These are phyloP conservation scores for Scedosporium apiospermum DNA, from an alignment of 2,329 filamentous ascomycete genomes.

Conservation along the genomic window DNA sequence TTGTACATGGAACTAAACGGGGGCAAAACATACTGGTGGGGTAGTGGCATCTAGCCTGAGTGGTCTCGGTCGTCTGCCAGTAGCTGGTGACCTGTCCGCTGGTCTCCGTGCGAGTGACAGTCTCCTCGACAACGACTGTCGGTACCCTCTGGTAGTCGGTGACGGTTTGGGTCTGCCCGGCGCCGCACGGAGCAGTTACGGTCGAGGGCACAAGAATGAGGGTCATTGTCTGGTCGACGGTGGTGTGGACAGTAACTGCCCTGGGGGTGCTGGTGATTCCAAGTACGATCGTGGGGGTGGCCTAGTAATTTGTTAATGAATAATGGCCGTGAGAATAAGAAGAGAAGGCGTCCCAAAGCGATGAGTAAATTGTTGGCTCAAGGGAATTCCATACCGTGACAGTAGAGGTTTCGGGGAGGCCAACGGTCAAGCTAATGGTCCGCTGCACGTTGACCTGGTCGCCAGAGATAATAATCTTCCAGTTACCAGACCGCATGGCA, in stretches of 20 bases:
- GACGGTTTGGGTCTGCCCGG: conserved; percentile 22
- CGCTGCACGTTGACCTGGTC: conserved; percentile 25
- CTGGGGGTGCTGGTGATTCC: conserved; percentile 26
- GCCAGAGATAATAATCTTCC: conserved; percentile 27
- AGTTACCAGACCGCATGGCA: conserved; percentile 24
- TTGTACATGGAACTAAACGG: background rate
- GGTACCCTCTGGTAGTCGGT: conserved; percentile 22
- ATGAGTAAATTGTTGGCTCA: background rate
- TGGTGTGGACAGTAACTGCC: conserved; percentile 19
- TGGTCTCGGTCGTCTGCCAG: conserved; percentile 21
- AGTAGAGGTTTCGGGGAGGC: conserved; percentile 20
- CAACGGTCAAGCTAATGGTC: conserved; percentile 22
- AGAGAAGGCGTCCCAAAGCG: no score
- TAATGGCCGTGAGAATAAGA: background rate
- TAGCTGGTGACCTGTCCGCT: conserved; percentile 21
- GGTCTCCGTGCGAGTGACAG: conserved; percentile 21
- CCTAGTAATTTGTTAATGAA: conserved; percentile 13
- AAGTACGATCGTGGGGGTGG: conserved; percentile 25
- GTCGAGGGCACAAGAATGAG: conserved; percentile 22
- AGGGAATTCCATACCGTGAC: conserved; percentile 19
- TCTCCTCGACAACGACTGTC: conserved; percentile 20
- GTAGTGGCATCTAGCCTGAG: conserved; percentile 24
- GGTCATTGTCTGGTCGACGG: conserved; percentile 21
- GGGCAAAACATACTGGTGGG: conserved; percentile 12
- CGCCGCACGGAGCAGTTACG: conserved; percentile 21